These are phyloP conservation scores for Porcisia hertigi DNA, from an alignment of 208 protist species.

Conservation along the genomic window DNA sequence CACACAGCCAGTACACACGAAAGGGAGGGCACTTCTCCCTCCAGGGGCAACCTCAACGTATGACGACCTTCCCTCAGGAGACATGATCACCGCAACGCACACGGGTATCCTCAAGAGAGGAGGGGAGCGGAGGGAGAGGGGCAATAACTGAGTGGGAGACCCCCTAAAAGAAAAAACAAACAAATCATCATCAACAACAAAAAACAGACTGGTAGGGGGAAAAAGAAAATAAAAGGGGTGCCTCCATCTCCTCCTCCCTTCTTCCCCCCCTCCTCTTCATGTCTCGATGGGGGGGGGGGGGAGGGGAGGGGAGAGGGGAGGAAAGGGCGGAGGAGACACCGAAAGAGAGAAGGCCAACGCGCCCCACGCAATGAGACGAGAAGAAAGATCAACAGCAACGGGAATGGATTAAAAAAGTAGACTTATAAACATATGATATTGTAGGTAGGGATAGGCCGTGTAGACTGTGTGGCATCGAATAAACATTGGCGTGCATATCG, in stretches of 20 bases:
- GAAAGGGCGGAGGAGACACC: not conserved
- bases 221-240: not conserved
- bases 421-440: conserved; percentile 19
- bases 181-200: not conserved
- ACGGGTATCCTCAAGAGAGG: not conserved
- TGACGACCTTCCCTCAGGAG: no score
- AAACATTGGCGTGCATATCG: not conserved
- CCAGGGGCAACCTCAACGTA: not conserved
- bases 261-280: no score
- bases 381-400: not conserved
- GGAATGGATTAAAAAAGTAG: not conserved
- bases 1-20: no score
- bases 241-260: no score
- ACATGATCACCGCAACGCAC: no score
- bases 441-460: not conserved
- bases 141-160: not conserved
- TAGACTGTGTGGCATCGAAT: not conserved
- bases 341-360: not conserved
- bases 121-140: not conserved
- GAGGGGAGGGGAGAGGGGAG: not conserved
- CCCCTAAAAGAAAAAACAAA: not conserved
- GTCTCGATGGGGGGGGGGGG: not conserved
- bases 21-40: not conserved
- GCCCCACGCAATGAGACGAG: not conserved
- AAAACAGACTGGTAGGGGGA: conserved; percentile 8